Evolutionary conservation across 2,329 filamentous ascomycete genomes (phyloP).

Genomic region (Fusarium buharicum): DNA sequence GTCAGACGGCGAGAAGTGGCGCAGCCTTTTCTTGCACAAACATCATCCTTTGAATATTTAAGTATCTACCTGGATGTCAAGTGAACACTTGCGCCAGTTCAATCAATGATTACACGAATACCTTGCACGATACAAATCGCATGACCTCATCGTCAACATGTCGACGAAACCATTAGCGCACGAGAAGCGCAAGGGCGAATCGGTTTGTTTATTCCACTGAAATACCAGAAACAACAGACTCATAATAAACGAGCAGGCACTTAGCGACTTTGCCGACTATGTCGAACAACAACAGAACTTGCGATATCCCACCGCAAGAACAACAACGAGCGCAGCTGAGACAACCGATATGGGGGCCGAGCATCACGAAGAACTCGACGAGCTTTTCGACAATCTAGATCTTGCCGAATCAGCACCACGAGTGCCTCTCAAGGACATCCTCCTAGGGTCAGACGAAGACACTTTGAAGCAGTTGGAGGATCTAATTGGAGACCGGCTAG

Average conservation of each 20-base stretch:
- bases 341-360: conserved; percentile 56
- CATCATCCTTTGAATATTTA: conserved; percentile 22
- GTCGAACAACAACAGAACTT: conserved; percentile 91
- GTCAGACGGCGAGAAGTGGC: conserved; percentile 42
- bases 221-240: conserved; percentile 1
- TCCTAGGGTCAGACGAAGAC: conserved; percentile 72
- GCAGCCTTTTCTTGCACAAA: conserved; percentile 17
- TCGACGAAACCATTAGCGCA: conserved; percentile 73
- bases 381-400: conserved; percentile 90
- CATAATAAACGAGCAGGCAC: conserved; percentile 61
- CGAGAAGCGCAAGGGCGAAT: conserved; percentile 87
- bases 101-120: conserved; percentile 49
- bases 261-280: conserved; percentile 97
- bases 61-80: neutral
- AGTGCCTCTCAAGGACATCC: conserved; percentile 77
- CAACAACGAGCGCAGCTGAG: conserved; percentile 44
- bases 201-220: conserved; percentile 62
- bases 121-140: conserved; percentile 31
- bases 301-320: conserved; percentile 64
- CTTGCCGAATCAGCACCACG: conserved; percentile 75
- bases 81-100: conserved; percentile 10
- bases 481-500: conserved; percentile 74
- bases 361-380: conserved; percentile 83
- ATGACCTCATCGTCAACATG: conserved; percentile 56
- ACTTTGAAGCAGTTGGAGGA: conserved; percentile 71